These are phyloP conservation scores for Entomortierella lignicola DNA, from an alignment of 192 early-diverging fungal species.

Conservation along the genomic window DNA sequence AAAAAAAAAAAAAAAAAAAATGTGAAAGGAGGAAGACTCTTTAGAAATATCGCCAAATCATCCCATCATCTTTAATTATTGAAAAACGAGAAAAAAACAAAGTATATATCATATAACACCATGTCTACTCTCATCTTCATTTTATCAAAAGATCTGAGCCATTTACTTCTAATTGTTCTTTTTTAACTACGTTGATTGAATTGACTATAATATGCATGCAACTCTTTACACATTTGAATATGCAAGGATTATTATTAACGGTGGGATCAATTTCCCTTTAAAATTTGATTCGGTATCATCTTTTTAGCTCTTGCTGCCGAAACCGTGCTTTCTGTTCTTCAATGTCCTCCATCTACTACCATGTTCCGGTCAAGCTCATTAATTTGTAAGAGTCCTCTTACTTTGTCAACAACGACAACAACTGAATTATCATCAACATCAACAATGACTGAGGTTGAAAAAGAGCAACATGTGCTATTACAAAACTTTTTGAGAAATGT, in stretches of 20 bases:
- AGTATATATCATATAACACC: background rate
- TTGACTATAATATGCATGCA: background rate
- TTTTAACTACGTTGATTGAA: no score
- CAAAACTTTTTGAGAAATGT: conserved; percentile 46
- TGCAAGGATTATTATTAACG: background rate
- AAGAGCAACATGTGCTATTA: conserved; percentile 16
- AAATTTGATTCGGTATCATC: background rate
- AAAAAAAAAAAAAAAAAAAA: conserved; percentile 9
- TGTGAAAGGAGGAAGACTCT: background rate
- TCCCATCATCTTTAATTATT: no score
- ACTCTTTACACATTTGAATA: no score
- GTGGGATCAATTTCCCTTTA: no score
- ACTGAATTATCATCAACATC: conserved; percentile 4
- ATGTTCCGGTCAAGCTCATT: conserved; percentile 24
- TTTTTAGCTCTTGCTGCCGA: conserved; percentile 33
- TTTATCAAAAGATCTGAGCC: no score
- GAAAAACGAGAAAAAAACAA: no score
- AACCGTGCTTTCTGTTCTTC: conserved; percentile 41
- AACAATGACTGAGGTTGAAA: background rate
- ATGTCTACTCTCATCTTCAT: no score
- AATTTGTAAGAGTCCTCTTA: conserved; percentile 6
- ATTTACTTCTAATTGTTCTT: no score
- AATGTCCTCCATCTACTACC: conserved; percentile 29
- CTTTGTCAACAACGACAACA: background rate
- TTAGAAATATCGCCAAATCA: no score